These are phyloP conservation scores for Epichloe gansuensis DNA, from an alignment of 2,329 filamentous ascomycete species.

Conservation along the genomic window DNA sequence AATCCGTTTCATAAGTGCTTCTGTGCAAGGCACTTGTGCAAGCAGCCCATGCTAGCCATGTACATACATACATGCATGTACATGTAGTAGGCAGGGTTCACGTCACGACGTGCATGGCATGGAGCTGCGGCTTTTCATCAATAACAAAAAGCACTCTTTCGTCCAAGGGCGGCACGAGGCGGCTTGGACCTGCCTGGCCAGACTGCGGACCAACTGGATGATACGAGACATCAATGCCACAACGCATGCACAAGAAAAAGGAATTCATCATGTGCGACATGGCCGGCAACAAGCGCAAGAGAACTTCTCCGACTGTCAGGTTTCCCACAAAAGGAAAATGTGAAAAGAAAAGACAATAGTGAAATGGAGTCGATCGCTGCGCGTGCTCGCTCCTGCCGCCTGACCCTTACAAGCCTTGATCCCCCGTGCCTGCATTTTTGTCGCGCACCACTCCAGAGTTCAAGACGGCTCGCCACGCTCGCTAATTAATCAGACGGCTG, in stretches of 20 bases:
- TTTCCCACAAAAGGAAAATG: not conserved
- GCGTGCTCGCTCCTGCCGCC: not conserved
- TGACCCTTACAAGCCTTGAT: not conserved
- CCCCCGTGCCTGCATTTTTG: not conserved
- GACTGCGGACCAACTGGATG: not conserved
- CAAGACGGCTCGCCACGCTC: not conserved
- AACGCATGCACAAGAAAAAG: slow-evolving; percentile 1
- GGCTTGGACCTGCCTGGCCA: not conserved
- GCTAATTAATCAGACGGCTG: not conserved
- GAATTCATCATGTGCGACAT: not conserved
- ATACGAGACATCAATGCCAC: slow-evolving; percentile 3
- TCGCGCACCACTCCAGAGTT: too few species aligned
- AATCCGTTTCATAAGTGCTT: not conserved
- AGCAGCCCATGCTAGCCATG: not conserved
- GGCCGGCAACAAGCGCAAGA: not conserved
- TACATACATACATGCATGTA: too few species aligned
- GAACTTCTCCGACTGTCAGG: not conserved
- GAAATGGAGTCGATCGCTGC: not conserved
- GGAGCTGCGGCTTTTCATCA: not conserved
- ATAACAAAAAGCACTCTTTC: not conserved
- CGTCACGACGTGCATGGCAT: slow-evolving; percentile 5
- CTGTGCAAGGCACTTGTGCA: slow-evolving; percentile 1
- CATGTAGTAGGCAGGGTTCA: not conserved
- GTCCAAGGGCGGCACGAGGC: not conserved
- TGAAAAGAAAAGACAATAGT: not conserved